phyloP scores from a whole-genome alignment of 257 asterid genomes.

The Solanum peruvianum region DNA sequence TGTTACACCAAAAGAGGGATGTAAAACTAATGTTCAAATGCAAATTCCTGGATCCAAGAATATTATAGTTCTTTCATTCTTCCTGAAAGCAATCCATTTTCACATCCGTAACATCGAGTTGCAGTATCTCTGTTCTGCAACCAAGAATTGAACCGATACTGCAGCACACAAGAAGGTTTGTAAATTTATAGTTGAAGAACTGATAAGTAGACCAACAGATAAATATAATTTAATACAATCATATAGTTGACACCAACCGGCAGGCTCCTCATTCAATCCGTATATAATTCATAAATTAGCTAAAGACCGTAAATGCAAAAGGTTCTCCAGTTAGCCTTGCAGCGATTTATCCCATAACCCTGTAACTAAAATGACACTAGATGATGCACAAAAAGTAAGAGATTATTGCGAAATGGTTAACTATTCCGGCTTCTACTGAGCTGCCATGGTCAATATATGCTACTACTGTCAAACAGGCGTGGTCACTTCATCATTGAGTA shows the following conservation, averaged over 20 bases:
- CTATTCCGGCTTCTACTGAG: neutral
- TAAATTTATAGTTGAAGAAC: neutral
- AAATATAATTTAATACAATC: neutral
- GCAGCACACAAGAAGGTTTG: conserved; percentile 11
- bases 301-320: neutral
- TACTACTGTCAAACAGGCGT: neutral
- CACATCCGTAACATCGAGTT: conserved; percentile 93
- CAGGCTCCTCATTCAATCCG: neutral
- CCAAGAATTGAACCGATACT: conserved; percentile 82
- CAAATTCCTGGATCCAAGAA: neutral
- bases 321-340: neutral
- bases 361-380: neutral
- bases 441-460: neutral
- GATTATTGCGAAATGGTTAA: neutral
- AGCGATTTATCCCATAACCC: neutral
- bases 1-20: neutral
- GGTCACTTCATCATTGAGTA: neutral
- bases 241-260: neutral
- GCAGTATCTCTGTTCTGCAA: conserved; percentile 95
- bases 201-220: neutral
- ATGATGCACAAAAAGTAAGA: neutral
- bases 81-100: conserved; percentile 85
- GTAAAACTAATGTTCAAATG: neutral
- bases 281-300: neutral
- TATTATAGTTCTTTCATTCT: neutral